Base-by-base conservation (phyloP, 805 yeast genomes). In the Barnettozyma pratensis region DNA sequence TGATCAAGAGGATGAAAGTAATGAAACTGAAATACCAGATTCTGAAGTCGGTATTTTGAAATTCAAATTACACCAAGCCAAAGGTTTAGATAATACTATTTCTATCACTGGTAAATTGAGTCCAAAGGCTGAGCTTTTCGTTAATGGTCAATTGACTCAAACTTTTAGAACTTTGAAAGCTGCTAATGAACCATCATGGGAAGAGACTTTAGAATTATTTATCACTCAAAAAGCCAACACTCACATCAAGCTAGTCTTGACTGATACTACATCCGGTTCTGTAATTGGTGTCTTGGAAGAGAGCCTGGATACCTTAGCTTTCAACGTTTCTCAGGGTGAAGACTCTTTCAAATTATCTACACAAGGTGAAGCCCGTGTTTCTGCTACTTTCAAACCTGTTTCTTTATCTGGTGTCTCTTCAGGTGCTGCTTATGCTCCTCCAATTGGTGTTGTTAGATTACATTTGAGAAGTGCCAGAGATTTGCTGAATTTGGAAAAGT, bases 21-120 rank as follows among this genome's bases (percentile, higher is more conserved):
- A 59, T 35, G 67, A 63, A 19, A 60, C 55, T 27, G 63, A 57
- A 4, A 48, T 54, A 27, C 77, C 79, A 9, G 84, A 80, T 46
- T 66, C 82, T n/a, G 89, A 85, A 57, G 79, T 81, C 45, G 95
- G 94, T 71, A 81, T 87, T 49, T 69, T 85, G 66, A 85, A 83
- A 58, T 58, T 86, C 37, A 73, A 74, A 9, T 65, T 87, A 44
- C 81, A 83, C 51, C 77, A 77, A 51, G 88, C 87, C 26, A 73
- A 71, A 44, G 72, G 76, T 42, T 71, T 87, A 61, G 85, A 83
- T 57, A 60, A 68, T 14, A 63, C 80, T 4, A 60, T 70, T 30
- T 75, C 89, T 0, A 51, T 81, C 59, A 63, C 68, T 36, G 75
- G 74, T 29, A 56, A 54, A 32, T 53, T 74, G 52, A 68, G 83